phyloP scores from a whole-genome alignment of 2,329 filamentous ascomycete species.

The Exophiala sp. region DNA sequence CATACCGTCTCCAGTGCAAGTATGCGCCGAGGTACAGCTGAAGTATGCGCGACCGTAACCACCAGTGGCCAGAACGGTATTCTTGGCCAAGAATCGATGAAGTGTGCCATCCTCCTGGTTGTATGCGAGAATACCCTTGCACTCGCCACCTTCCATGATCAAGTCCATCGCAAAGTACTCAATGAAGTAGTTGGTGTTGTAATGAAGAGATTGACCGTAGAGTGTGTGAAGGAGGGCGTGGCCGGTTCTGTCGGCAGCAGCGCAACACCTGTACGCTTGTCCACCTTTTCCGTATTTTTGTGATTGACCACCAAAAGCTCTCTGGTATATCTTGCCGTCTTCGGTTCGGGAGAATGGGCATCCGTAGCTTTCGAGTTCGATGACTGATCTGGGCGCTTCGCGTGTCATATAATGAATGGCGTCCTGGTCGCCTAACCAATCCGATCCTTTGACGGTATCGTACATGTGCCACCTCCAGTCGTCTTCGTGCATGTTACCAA shows the following conservation, averaged over 20 bases:
- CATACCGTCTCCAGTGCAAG: constrained; percentile 98
- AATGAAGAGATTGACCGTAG: constrained; percentile 91
- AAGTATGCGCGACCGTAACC: constrained; percentile 98
- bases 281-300: constrained; percentile 94
- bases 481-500: constrained; percentile 55
- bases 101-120: constrained; percentile 98
- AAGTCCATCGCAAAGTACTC: constrained; percentile 97
- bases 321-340: constrained; percentile 96
- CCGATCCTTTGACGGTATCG: constrained; percentile 57
- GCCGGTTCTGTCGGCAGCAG: constrained; percentile 92
- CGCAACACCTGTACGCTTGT: constrained; percentile 95
- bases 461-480: constrained; percentile 62
- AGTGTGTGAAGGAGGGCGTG: constrained; percentile 97
- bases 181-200: constrained; percentile 99
- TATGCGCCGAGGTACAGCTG: constrained; percentile 96
- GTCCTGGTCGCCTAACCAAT: constrained; percentile 60
- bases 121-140: constrained; percentile 93
- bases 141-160: constrained; percentile 96
- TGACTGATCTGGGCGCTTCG: constrained; percentile 52
- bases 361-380: constrained; percentile 86
- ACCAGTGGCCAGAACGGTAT: constrained; percentile 95
- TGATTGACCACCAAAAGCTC: constrained; percentile 96
- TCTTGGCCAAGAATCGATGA: constrained; percentile 92
- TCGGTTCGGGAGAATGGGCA: constrained; percentile 91
- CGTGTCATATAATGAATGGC: constrained; percentile 60